Conservation (phyloP, 306 rosid species). For the Glycyrrhiza uralensis region DNA sequence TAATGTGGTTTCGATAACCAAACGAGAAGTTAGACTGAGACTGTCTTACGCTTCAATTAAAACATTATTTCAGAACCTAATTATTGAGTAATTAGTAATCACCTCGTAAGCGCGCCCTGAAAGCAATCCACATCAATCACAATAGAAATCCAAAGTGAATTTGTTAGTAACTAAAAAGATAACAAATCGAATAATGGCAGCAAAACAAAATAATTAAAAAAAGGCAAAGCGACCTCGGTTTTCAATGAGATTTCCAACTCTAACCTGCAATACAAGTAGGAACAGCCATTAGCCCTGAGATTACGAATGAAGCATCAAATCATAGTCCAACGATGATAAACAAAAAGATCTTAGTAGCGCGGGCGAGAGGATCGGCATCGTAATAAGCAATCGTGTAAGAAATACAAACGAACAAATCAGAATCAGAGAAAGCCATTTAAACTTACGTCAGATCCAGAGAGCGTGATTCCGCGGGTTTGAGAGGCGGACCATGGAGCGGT, state of each 20-base stretch:
- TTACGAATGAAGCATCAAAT: background rate
- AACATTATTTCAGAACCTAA: background rate
- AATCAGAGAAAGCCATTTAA: background rate
- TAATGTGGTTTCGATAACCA: conserved; percentile 19
- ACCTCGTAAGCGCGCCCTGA: conserved; percentile 83
- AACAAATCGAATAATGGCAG: background rate
- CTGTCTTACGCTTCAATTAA: background rate
- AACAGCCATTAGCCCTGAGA: background rate
- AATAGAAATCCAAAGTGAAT: conserved; percentile 9
- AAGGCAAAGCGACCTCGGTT: conserved; percentile 53
- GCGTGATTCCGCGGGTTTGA: conserved; percentile 58
- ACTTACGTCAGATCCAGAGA: conserved; percentile 70
- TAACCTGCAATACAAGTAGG: conserved; percentile 49
- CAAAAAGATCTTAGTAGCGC: background rate
- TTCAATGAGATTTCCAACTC: conserved; percentile 63
- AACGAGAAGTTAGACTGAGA: background rate
- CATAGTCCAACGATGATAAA: background rate
- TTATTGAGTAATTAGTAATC: background rate
- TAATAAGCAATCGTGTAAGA: background rate
- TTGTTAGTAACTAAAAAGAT: conserved; percentile 20
- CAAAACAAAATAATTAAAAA: background rate
- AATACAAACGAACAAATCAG: background rate
- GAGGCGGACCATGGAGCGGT: conserved; percentile 56
- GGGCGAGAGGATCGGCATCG: background rate
- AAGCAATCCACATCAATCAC: conserved; percentile 25